Evolutionary conservation across 129 eudicot species (phyloP).

Genomic region (Silybum marianum): DNA sequence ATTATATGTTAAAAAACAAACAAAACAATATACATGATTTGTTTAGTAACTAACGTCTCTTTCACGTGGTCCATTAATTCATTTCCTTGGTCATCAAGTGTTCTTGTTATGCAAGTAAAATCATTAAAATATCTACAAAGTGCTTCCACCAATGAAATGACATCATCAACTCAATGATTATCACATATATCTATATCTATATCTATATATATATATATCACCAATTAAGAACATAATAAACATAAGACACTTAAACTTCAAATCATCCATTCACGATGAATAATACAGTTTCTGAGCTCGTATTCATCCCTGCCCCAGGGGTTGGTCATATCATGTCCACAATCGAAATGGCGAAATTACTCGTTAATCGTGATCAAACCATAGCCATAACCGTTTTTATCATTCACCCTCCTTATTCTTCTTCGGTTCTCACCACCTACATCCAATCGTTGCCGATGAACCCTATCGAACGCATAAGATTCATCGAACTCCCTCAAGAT

Average conservation of each 20-base stretch:
- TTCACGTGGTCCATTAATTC: background rate
- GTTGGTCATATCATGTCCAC: slow-evolving; percentile 39
- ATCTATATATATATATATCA: too few species aligned
- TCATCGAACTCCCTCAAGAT: slow-evolving; percentile 19
- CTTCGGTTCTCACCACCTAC: slow-evolving; percentile 13
- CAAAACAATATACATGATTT: too few species aligned
- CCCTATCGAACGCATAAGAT: slow-evolving; percentile 8
- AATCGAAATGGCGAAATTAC: slow-evolving; percentile 33
- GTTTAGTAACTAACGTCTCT: background rate
- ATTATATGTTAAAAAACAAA: background rate
- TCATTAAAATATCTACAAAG: background rate
- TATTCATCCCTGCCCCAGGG: slow-evolving; percentile 44
- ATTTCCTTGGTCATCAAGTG: background rate
- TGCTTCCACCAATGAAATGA: background rate
- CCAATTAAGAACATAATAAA: background rate
- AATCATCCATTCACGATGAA: background rate
- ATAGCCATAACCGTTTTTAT: slow-evolving; percentile 33
- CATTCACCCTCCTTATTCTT: slow-evolving; percentile 18
- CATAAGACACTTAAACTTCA: background rate
- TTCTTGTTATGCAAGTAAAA: background rate
- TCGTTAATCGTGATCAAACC: slow-evolving; percentile 26
- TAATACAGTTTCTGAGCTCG: slow-evolving; percentile 18
- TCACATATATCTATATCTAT: too few species aligned
- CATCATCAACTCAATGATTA: background rate
- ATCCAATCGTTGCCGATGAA: slow-evolving; percentile 14